Conservation (phyloP, 345 rosid species). For the Citrus sinensis region DNA sequence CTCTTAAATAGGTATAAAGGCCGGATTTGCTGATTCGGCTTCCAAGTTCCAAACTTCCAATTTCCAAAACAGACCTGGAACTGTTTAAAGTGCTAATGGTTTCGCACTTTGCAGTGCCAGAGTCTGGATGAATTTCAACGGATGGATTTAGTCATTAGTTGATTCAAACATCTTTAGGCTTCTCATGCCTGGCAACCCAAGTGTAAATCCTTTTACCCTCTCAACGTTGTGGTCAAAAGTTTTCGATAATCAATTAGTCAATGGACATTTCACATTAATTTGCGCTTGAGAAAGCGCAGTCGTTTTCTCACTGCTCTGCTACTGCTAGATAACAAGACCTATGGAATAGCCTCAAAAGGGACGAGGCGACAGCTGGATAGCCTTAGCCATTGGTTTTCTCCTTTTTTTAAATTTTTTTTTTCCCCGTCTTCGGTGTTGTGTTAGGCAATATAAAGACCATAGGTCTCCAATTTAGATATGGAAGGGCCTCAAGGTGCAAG, state of each 20-base stretch:
- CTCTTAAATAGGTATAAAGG: no score
- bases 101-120: background rate
- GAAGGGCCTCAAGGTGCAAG: background rate
- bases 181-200: background rate
- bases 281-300: background rate
- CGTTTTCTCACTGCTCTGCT: background rate
- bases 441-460: background rate
- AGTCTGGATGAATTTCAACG: background rate
- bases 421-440: background rate
- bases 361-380: background rate
- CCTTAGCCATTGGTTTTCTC: background rate
- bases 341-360: conserved; percentile 7
- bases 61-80: no score
- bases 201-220: background rate
- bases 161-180: background rate
- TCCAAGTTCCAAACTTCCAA: no score
- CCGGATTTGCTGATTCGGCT: no score
- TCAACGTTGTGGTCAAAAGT: conserved; percentile 6
- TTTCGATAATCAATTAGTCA: background rate
- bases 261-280: background rate
- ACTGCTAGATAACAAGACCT: background rate
- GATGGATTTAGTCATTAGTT: background rate
- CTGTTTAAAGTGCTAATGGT: background rate
- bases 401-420: no score
- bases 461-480: background rate